Evolutionary conservation across 768 basidiomycete genomes (phyloP), one percentile per base, ranked within the genome.

Genomic region (Clitopilus passeckerianus): DNA sequence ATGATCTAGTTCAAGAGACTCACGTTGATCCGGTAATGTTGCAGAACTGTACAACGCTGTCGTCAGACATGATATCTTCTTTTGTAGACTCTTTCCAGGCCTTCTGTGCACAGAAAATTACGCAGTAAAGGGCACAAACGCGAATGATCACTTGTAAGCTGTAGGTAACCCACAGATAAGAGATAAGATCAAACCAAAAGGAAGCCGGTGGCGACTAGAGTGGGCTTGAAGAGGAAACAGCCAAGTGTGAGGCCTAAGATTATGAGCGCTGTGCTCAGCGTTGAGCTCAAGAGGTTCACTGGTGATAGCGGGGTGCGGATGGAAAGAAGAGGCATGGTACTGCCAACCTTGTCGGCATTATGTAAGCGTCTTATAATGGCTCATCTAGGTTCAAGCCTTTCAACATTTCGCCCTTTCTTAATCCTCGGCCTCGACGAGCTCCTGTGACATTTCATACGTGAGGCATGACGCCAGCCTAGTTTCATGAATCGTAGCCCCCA

Each of bases 11-110:
- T 20, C 53, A 46, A 61, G 44, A 54, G 53, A 82, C 88, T 72
- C 76, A 90, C 89, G 86, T 80, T 58, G 86, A 77, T 59, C 87
- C 85, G n/a, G 89, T 91, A 24, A 90, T 79, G 18, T 71, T 69
- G 63, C 82, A 83, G 70, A 91, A 90, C 63, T 87, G 85, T 0
- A 73, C 73, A 57, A 85, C 72, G 53, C 75, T 74, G 56, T 76
- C 75, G 61, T 87, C 86, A 61, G 74, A 74, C 60, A 75, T 77
- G 68, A 72, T 77, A 65, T 79, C 78, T 34, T 50, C 10, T n/a
- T 50, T 2, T 12, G 46, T 7, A 12, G 46, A n/a, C 5, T n/a
- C 15, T 23, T 50, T 50, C 18, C 53, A 54, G 46, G 43, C 14
- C 5, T 23, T 50, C 34, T 41, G 0, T 23, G 34, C 30, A 44